A percentile compares a stretch with the other conserved stretches of the same genome.
Conservation (phyloP, 768 basidiomycete genomes). For the Mycena olivaceomarginata region DNA sequence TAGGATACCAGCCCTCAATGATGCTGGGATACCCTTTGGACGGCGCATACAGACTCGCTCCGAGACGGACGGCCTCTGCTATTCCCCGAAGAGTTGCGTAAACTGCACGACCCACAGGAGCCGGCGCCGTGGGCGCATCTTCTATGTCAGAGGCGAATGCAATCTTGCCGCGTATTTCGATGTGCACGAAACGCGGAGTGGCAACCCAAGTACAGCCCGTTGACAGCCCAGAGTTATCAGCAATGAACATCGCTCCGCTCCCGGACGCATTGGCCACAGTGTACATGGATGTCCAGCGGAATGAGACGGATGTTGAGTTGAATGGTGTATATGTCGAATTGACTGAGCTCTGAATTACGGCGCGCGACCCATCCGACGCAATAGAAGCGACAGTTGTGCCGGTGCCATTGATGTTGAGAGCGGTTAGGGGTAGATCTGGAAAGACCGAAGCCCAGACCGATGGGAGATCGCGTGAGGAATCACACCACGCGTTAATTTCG, state of each 20-base stretch:
- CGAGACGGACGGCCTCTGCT: slow-evolving; percentile 10
- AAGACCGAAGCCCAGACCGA: neutral
- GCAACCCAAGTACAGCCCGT: slow-evolving; percentile 7
- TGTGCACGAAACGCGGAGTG: slow-evolving; percentile 16
- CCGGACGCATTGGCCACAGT: neutral
- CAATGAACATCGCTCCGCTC: slow-evolving; percentile 8
- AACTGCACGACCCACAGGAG: slow-evolving; percentile 7
- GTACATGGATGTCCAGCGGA: slow-evolving; percentile 1
- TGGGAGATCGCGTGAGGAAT: neutral
- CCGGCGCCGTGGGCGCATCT: neutral
- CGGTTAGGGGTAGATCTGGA: neutral
- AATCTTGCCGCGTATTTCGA: neutral
- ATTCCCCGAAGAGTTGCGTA: neutral
- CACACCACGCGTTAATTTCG: slow-evolving; percentile 16
- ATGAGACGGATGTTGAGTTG: neutral
- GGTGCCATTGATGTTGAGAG: neutral
- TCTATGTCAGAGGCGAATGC: neutral
- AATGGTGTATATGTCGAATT: neutral
- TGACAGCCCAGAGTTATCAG: neutral
- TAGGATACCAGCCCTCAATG: neutral
- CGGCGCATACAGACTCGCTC: neutral
- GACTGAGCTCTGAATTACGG: neutral
- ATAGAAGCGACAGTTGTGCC: neutral
- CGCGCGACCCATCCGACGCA: neutral
- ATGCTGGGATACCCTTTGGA: neutral